Evolutionary conservation across 139 green algal genomes (phyloP), one percentile per base, ranked within the genome.

Genomic region (Micromonas commoda): DNA sequence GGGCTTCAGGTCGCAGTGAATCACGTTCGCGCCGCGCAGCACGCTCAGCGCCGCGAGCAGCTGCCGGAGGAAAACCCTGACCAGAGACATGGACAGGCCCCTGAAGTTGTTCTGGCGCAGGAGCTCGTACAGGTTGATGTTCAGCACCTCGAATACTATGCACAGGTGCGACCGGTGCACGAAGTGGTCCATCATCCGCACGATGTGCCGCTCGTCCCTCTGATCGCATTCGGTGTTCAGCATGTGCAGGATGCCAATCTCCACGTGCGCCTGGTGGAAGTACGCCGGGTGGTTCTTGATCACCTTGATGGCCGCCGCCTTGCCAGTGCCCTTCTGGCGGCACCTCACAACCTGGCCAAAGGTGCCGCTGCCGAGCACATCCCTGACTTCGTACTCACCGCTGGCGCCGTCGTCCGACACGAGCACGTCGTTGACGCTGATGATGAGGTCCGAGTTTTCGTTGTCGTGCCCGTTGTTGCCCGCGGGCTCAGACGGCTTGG

Each of bases 201-300:
- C 95, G 74, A 99, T 94, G 89, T 97, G 89, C 80, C 91, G 86
- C 53, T 83, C 45, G 81, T 96, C 90, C 3, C 84, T 64, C 0
- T 88, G 86, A 83, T 98, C 95, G 29, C 82, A 95, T 1, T 84
- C 79, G 1, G 79, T 85, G 85, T 97, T 97, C 53, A 99, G 90
- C 68, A 96, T 88, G 79, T 95, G 88, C 77, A 99, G 86, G 33
- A 99, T 88, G 53, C 91, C 91, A 29, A 98, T 88, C 83, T 96
- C 91, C 68, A 94, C 85, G 28, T 87, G 82, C 0, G 91, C 91
- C 85, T 97, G 93, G 73, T 96, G 90, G 81, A 91, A 96, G 85
- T 98, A 99, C 3, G 95, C 95, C 0, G 89, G 85, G 85, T 97
- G 95, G 82, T 97, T 97, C 86, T 99, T 98, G 82, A 99, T 97